Evolutionary conservation across 2,329 filamentous ascomycete species (phyloP).

Genomic region (Botryotinia convoluta): DNA sequence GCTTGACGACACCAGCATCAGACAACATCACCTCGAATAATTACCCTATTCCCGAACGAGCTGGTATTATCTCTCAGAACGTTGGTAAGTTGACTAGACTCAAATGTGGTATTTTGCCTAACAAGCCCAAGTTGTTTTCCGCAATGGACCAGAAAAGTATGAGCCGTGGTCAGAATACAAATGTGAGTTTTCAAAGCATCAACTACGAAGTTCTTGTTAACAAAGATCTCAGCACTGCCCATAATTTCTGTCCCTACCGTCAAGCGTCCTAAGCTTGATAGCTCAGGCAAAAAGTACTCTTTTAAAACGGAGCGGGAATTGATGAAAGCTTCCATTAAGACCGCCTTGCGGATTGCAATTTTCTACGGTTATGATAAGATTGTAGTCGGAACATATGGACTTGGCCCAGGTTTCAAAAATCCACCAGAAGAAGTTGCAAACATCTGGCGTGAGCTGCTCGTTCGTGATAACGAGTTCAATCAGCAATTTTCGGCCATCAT

Average conservation of each 20-base stretch:
- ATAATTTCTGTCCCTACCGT: slow-evolving; percentile 74
- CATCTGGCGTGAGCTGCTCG: slow-evolving; percentile 63
- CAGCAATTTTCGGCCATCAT: slow-evolving; percentile 61
- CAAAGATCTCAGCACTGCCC: slow-evolving; percentile 48
- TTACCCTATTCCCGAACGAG: slow-evolving; percentile 69
- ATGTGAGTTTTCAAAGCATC: slow-evolving; percentile 26
- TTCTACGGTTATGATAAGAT: slow-evolving; percentile 56
- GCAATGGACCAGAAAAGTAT: slow-evolving; percentile 63
- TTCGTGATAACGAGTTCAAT: slow-evolving; percentile 60
- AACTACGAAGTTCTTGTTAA: neutral
- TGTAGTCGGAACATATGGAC: slow-evolving; percentile 62
- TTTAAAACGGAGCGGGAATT: slow-evolving; percentile 69
- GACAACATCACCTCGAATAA: slow-evolving; percentile 48
- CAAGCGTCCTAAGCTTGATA: slow-evolving; percentile 70
- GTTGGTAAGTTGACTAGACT: slow-evolving; percentile 52
- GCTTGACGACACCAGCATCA: slow-evolving; percentile 60
- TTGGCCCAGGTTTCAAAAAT: slow-evolving; percentile 63
- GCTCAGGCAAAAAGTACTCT: slow-evolving; percentile 64
- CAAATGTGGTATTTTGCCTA: neutral
- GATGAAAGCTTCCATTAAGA: slow-evolving; percentile 70
- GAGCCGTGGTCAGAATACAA: slow-evolving; percentile 53
- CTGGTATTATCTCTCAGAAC: slow-evolving; percentile 66
- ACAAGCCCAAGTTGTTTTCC: slow-evolving; percentile 59
- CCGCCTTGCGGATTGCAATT: slow-evolving; percentile 67
- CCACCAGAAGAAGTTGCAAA: slow-evolving; percentile 63